Evolutionary conservation across 2,329 filamentous ascomycete genomes (phyloP).

Genomic region (Beauveria sp.): DNA sequence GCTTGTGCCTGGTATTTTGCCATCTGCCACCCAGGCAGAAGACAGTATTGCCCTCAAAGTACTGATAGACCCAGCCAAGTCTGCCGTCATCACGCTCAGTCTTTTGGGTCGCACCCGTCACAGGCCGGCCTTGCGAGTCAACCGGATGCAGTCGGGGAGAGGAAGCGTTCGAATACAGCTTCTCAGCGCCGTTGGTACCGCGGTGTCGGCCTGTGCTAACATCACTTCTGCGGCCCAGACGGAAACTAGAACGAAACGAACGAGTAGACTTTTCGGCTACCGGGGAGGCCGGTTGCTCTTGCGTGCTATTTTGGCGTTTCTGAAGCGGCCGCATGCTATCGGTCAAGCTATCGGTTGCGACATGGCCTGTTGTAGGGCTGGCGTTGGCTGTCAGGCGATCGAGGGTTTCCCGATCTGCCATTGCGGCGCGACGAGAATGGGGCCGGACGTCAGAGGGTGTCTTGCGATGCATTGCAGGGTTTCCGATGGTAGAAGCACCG

Average conservation of each 20-base stretch:
- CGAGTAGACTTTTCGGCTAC: constrained; percentile 63
- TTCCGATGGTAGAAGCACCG: constrained; percentile 37
- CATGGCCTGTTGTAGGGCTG: constrained; percentile 58
- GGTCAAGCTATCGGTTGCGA: constrained; percentile 53
- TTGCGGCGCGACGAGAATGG: constrained; percentile 71
- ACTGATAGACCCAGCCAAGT: constrained; percentile 69
- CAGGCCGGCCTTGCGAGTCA: constrained; percentile 26
- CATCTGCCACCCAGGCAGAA: constrained; percentile 82
- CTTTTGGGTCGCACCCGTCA: constrained; percentile 20
- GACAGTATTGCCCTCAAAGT: constrained; percentile 86
- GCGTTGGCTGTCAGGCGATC: constrained; percentile 67
- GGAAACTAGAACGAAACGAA: constrained; percentile 70
- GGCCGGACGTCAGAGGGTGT: constrained; percentile 41
- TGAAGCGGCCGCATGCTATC: constrained; percentile 77
- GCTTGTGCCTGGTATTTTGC: constrained; percentile 79
- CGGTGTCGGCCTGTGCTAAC: constrained; percentile 40
- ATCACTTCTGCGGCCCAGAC: constrained; percentile 52
- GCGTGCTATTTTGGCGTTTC: constrained; percentile 24
- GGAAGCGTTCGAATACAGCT: constrained; percentile 72
- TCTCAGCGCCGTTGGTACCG: constrained; percentile 63
- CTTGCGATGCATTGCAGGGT: constrained; percentile 19
- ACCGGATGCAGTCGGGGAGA: constrained; percentile 56
- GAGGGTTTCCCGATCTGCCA: constrained; percentile 64
- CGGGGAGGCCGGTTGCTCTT: constrained; percentile 29
- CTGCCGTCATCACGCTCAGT: constrained; percentile 16